Conservation (phyloP, 306 rosid species). For the Morella rubra region DNA sequence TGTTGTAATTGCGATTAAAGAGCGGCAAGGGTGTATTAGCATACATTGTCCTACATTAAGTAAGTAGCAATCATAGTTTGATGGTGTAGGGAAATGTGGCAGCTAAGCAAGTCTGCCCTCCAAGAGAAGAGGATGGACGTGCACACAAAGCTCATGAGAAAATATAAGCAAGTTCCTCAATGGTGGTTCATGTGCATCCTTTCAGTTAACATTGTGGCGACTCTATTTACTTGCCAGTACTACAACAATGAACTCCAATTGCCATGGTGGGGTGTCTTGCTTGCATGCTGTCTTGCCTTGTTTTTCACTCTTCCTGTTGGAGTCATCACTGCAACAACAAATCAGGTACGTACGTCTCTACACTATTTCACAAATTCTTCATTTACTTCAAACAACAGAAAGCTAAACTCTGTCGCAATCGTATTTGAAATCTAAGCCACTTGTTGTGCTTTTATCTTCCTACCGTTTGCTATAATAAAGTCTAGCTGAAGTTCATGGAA, state of each 20-base stretch:
- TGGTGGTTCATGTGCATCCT: constrained; percentile 82
- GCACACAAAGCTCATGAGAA: constrained; percentile 82
- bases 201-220: constrained; percentile 47
- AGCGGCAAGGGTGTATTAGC: constrained; percentile 1
- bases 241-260: constrained; percentile 62
- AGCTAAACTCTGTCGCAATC: neutral
- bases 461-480: neutral
- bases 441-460: neutral
- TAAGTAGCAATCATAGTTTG: neutral
- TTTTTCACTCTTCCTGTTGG: constrained; percentile 81
- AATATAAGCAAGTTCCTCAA: constrained; percentile 66
- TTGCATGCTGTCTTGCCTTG: constrained; percentile 65
- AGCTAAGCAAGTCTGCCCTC: constrained; percentile 70
- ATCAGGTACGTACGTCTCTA: constrained; percentile 62
- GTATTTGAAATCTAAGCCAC: neutral
- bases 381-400: neutral
- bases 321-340: constrained; percentile 70
- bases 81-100: constrained; percentile 59
- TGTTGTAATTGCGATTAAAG: neutral
- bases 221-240: constrained; percentile 57
- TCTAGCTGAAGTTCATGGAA: neutral
- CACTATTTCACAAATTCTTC: constrained; percentile 5
- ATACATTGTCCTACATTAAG: neutral
- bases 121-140: constrained; percentile 61
- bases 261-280: constrained; percentile 85